Evolutionary conservation across 257 asterid species (phyloP).

Genomic region (Haberlea rhodopensis): DNA sequence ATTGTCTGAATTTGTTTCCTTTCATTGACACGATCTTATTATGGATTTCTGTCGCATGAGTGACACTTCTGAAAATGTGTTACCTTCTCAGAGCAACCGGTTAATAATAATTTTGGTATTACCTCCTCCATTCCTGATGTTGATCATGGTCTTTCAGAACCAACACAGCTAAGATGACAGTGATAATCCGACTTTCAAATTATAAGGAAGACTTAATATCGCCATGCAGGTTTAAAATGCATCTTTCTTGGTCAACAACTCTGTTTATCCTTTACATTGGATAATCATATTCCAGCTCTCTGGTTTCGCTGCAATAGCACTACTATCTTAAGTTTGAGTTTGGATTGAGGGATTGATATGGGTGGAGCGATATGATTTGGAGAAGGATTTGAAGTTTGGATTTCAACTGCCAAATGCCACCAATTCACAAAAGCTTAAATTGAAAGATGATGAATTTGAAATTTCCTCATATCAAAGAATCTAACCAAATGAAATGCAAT

Average conservation of each 20-base stretch:
- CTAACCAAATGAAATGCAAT: too few relatives aligned
- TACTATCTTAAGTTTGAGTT: constrained; percentile 7
- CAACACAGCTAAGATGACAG: not conserved
- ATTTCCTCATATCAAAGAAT: not conserved
- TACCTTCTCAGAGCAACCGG: not conserved
- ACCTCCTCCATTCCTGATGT: not conserved
- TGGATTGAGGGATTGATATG: not conserved
- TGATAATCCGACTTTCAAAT: not conserved
- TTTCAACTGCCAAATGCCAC: too few relatives aligned
- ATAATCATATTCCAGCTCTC: not conserved
- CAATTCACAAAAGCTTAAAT: not conserved
- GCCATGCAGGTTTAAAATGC: not conserved
- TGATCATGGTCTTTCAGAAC: not conserved
- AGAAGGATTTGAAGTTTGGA: not conserved
- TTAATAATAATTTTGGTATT: too few relatives aligned
- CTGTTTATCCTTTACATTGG: not conserved
- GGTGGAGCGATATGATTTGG: not conserved
- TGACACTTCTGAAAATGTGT: not conserved
- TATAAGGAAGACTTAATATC: not conserved
- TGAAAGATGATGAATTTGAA: not conserved
- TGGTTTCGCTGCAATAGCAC: not conserved
- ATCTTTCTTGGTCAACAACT: not conserved
- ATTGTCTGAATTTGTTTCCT: not conserved
- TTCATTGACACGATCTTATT: not conserved
- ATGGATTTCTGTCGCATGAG: not conserved